Percentiles rank a stretch among this genome's conserved stretches.
phyloP scores from a whole-genome alignment of 2,329 filamentous ascomycete genomes.

The Zymoseptoria ardabiliae region DNA sequence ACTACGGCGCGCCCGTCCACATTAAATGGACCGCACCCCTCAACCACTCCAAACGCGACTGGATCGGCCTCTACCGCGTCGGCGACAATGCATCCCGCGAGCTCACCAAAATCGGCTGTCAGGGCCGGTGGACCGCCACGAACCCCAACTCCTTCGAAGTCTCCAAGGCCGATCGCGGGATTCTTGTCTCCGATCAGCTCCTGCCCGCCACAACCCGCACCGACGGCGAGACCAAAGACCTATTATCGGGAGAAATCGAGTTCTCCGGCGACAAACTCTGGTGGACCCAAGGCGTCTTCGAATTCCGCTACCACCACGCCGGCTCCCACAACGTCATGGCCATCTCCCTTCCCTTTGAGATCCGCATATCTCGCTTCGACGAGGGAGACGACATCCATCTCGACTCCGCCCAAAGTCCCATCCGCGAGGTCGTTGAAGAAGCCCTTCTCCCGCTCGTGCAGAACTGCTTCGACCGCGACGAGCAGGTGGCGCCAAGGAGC shows the following conservation, averaged over 20 bases:
- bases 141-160: conserved; percentile 70
- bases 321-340: conserved; percentile 90
- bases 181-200: conserved; percentile 61
- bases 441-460: conserved; percentile 74
- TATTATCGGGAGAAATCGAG: conserved; percentile 71
- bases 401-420: conserved; percentile 38
- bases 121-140: conserved; percentile 83
- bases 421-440: conserved; percentile 64
- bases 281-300: conserved; percentile 95
- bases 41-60: conserved; percentile 84
- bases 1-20: conserved; percentile 84
- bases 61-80: conserved; percentile 94
- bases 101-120: conserved; percentile 72
- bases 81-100: conserved; percentile 86
- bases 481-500: conserved; percentile 77
- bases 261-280: conserved; percentile 91
- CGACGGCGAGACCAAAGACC: conserved; percentile 48
- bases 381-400: conserved; percentile 52
- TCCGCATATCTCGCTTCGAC: conserved; percentile 74
- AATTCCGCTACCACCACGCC: conserved; percentile 94
- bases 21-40: conserved; percentile 85
- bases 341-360: conserved; percentile 87
- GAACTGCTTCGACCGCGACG: conserved; percentile 88
- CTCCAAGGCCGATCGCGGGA: conserved; percentile 65
- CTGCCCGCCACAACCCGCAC: conserved; percentile 39